Conservation (phyloP, 108 stramenopile species). For the Skeletonema menzelii region DNA sequence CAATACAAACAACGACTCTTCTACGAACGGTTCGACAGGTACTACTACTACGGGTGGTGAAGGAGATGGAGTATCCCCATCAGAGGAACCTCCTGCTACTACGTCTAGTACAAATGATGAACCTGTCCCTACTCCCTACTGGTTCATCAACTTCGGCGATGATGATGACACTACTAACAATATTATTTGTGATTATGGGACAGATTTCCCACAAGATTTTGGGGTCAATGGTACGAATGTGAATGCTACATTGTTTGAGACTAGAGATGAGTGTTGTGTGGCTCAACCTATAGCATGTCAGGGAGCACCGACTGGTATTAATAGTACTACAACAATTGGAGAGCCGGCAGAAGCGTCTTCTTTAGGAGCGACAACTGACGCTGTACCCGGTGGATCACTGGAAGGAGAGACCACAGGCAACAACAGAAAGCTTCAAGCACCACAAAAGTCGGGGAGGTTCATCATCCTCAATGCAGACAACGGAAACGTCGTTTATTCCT, state of each 20-base stretch:
- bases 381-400: neutral
- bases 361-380: neutral
- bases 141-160: neutral
- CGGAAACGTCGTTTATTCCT: neutral
- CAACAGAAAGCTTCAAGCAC: neutral
- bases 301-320: neutral
- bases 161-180: neutral
- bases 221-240: neutral
- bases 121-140: neutral
- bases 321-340: neutral
- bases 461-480: neutral
- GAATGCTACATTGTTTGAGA: neutral
- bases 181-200: neutral
- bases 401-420: neutral
- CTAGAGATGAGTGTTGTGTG: neutral
- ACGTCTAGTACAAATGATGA: neutral
- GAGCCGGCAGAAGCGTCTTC: too few species aligned
- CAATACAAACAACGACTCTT: neutral
- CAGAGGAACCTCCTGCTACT: neutral
- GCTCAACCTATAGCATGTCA: neutral
- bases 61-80: neutral
- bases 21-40: neutral
- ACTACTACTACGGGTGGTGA: neutral
- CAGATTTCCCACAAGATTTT: neutral
- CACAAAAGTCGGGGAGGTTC: conserved; percentile 1